phyloP scores from a whole-genome alignment of 768 basidiomycete species.

The Collybia mongolica region DNA sequence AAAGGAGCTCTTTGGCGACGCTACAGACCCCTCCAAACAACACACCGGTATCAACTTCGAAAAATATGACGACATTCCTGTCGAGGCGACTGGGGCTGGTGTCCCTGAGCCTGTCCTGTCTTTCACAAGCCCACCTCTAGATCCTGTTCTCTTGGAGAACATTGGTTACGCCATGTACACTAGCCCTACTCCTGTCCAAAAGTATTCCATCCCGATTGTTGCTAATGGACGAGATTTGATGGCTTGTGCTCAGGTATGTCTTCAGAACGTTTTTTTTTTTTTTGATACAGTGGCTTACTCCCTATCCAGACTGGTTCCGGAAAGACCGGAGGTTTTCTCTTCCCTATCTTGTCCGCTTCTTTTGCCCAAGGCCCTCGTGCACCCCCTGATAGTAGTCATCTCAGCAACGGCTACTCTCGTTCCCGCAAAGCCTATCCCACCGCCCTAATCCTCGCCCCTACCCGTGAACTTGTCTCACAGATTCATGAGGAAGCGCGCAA shows the following conservation, averaged over 20 bases:
- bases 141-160: slow-evolving; percentile 93
- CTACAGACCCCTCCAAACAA: slow-evolving; percentile 80
- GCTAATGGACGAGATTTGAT: slow-evolving; percentile 86
- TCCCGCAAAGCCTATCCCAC: slow-evolving; percentile 93
- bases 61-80: slow-evolving; percentile 99
- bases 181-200: slow-evolving; percentile 98
- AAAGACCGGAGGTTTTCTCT: slow-evolving; percentile 98
- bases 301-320: slow-evolving; percentile 92
- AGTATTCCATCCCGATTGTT: slow-evolving; percentile 99
- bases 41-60: slow-evolving; percentile 99
- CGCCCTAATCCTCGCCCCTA: slow-evolving; percentile 96
- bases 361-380: slow-evolving; percentile 80
- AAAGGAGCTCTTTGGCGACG: slow-evolving; percentile 94
- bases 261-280: slow-evolving; percentile 3
- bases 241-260: slow-evolving; percentile 86
- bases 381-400: slow-evolving; percentile 53
- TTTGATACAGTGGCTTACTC: slow-evolving; percentile 7
- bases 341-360: slow-evolving; percentile 95
- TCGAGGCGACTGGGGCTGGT: slow-evolving; percentile 94
- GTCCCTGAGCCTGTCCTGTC: slow-evolving; percentile 93
- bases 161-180: slow-evolving; percentile 91
- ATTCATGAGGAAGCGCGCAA: slow-evolving; percentile 99
- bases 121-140: slow-evolving; percentile 88
- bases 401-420: slow-evolving; percentile 53
- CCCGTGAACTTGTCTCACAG: slow-evolving; percentile 97